phyloP scores from a whole-genome alignment of 208 protist genomes.

The Leishmania gerbilli region DNA sequence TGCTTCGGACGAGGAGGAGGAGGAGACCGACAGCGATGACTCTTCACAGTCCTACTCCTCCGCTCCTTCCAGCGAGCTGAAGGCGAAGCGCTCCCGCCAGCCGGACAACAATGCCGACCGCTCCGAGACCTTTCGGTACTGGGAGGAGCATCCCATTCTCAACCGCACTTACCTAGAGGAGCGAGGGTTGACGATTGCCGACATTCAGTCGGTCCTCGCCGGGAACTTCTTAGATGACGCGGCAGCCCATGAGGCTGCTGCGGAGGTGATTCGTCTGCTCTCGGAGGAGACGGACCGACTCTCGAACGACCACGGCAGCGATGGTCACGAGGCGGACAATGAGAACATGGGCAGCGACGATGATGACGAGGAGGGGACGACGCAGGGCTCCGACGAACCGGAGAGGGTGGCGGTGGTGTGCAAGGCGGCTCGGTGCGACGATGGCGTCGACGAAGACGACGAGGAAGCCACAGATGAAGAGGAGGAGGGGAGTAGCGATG shows the following conservation, averaged over 20 bases:
- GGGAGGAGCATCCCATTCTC: conserved; percentile 76
- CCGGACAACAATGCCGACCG: conserved; percentile 30
- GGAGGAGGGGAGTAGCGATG: conserved; percentile 18
- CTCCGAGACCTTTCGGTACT: conserved; percentile 51
- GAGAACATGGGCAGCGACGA: conserved; percentile 44
- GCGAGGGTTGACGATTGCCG: conserved; percentile 67
- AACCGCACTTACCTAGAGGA: conserved; percentile 58
- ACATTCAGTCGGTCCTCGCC: conserved; percentile 71
- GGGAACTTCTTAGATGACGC: conserved; percentile 55
- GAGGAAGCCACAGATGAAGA: conserved; percentile 9
- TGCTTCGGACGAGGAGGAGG: conserved; percentile 24
- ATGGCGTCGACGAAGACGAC: conserved; percentile 12
- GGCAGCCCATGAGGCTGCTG: conserved; percentile 62
- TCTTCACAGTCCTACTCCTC: conserved; percentile 30
- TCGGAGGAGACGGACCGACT: conserved; percentile 66
- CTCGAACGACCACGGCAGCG: conserved; percentile 42
- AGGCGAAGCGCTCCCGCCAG: conserved; percentile 27
- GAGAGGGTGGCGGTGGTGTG: not conserved
- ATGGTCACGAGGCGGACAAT: conserved; percentile 46
- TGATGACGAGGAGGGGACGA: not conserved
- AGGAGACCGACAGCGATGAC: conserved; percentile 33
- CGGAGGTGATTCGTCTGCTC: conserved; percentile 74
- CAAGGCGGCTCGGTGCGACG: conserved; percentile 1
- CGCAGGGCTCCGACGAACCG: not conserved
- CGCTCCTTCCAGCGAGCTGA: conserved; percentile 2